Conservation (phyloP, 495 filamentous ascomycete genomes). For the Terfezia boudieri region DNA sequence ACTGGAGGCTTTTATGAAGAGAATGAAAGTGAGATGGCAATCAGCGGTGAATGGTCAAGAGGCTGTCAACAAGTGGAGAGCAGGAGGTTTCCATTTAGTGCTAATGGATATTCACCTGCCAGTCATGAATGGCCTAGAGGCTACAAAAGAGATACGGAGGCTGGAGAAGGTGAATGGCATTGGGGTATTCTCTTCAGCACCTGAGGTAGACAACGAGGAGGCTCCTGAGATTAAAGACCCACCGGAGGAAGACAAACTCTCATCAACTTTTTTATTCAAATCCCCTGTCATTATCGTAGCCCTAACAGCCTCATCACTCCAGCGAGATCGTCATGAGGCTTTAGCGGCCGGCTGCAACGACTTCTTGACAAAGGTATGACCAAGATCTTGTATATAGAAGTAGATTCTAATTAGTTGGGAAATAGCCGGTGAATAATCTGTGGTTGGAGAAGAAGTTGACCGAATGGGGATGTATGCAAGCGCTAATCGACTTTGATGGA, state of each 20-base stretch:
- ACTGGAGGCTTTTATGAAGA: constrained; percentile 86
- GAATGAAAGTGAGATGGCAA: constrained; percentile 92
- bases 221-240: constrained; percentile 1
- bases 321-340: constrained; percentile 86
- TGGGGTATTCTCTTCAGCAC: constrained; percentile 25
- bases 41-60: constrained; percentile 86
- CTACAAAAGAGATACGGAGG: constrained; percentile 87
- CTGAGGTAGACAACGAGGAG: constrained; percentile 3
- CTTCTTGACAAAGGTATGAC: constrained; percentile 81
- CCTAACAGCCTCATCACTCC: constrained; percentile 75
- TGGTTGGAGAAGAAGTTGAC: constrained; percentile 95
- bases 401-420: not conserved
- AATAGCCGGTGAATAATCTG: constrained; percentile 82
- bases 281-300: constrained; percentile 95
- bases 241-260: constrained; percentile 26
- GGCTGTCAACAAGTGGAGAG: constrained; percentile 78
- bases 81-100: constrained; percentile 89
- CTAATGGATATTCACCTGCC: constrained; percentile 97
- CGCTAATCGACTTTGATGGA: constrained; percentile 92
- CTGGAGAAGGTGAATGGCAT: constrained; percentile 69
- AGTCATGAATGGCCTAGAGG: constrained; percentile 88
- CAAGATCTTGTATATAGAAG: not conserved
- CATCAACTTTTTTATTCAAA: constrained; percentile 55
- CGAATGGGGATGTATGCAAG: constrained; percentile 99
- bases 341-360: constrained; percentile 93